Evolutionary conservation across 305 asterid species (phyloP).

Genomic region (Fraxinus sp.): DNA sequence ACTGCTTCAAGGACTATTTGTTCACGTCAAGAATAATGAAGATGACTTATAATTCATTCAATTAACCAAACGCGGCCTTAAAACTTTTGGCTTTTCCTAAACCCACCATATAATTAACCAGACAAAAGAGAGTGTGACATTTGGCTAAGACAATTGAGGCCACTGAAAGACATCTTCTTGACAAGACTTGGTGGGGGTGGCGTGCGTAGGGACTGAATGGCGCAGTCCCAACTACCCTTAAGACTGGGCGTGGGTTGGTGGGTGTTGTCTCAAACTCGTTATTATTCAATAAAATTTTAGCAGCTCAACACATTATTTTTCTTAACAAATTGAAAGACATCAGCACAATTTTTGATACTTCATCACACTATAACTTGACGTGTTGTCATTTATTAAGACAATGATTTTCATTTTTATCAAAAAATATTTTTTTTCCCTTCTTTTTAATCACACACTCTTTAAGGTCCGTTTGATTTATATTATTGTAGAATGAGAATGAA

Average conservation of each 20-base stretch:
- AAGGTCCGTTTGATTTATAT: no score
- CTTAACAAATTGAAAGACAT: not conserved
- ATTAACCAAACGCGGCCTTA: not conserved
- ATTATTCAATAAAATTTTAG: no score
- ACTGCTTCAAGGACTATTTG: not conserved
- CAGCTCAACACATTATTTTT: not conserved
- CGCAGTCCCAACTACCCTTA: no score
- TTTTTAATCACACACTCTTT: no score
- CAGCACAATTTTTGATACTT: not conserved
- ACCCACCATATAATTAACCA: not conserved
- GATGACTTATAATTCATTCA: not conserved
- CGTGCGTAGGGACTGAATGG: not conserved
- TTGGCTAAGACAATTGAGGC: slow-evolving; percentile 11
- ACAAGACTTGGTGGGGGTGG: not conserved
- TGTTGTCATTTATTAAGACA: no score
- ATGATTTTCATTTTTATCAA: no score
- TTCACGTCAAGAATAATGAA: not conserved
- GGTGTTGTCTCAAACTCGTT: not conserved
- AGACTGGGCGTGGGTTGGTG: no score
- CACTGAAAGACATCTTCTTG: not conserved
- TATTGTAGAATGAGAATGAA: no score
- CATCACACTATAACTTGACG: not conserved
- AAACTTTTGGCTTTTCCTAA: not conserved
- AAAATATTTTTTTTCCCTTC: no score
- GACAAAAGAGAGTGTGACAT: slow-evolving; percentile 26